Conservation (phyloP, 495 filamentous ascomycete species). For the Staphylotrichum tortipilum region DNA sequence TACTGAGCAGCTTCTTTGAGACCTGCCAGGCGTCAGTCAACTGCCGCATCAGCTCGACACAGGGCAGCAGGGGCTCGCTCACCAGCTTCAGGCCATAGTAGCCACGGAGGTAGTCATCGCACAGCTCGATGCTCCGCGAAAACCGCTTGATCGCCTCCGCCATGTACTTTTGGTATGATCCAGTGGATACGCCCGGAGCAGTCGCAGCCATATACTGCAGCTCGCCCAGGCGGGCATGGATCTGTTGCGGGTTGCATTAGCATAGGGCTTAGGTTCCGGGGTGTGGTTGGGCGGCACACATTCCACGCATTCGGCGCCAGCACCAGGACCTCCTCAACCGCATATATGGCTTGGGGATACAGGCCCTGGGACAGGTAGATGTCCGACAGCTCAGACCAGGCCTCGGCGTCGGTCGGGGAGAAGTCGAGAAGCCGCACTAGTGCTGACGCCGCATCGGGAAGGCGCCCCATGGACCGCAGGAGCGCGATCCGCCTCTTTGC, state of each 20-base stretch:
- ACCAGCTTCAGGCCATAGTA: constrained; percentile 86
- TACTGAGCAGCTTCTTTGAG: constrained; percentile 30
- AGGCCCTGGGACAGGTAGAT: constrained; percentile 71
- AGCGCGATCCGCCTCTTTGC: constrained; percentile 79
- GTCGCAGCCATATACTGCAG: constrained; percentile 61
- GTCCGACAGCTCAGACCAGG: constrained; percentile 86
- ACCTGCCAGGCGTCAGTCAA: constrained; percentile 32
- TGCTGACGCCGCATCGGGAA: constrained; percentile 62
- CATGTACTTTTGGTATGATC: constrained; percentile 42
- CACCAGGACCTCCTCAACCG: constrained; percentile 82
- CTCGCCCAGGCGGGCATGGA: constrained; percentile 85
- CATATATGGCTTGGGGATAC: constrained; percentile 74
- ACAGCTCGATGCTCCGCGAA: constrained; percentile 84
- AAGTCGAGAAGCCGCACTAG: constrained; percentile 68
- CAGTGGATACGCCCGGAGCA: constrained; percentile 34
- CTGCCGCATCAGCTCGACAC: neutral
- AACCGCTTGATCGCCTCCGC: constrained; percentile 72
- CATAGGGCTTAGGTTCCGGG: constrained; percentile 13
- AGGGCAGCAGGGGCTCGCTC: too few relatives aligned
- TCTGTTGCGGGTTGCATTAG: constrained; percentile 41
- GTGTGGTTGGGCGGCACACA: constrained; percentile 42
- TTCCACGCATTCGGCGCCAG: constrained; percentile 93
- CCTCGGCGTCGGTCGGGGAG: constrained; percentile 84
- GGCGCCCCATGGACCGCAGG: constrained; percentile 58
- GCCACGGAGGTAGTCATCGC: constrained; percentile 82